Conservation (phyloP, 495 filamentous ascomycete species). For the Hypoxylon lienhwacheense region DNA sequence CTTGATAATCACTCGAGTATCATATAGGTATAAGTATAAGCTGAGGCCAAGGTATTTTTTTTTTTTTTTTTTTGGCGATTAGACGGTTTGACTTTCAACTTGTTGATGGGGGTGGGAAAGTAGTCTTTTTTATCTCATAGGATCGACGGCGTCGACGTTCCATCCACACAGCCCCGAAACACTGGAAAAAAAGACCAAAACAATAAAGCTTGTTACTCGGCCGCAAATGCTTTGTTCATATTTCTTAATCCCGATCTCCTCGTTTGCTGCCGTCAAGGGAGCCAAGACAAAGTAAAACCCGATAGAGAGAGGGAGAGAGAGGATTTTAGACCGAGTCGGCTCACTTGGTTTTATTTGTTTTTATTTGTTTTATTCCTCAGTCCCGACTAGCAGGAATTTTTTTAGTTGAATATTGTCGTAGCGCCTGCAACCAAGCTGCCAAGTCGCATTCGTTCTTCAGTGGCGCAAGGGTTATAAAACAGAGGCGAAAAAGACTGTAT, state of each 20-base stretch:
- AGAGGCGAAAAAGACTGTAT: conserved; percentile 19
- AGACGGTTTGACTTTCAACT: neutral
- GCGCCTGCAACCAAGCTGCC: conserved; percentile 6
- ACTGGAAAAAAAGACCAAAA: no score
- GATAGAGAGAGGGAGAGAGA: neutral
- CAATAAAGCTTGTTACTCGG: no score
- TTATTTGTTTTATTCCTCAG: conserved; percentile 14
- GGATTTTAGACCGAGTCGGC: conserved; percentile 16
- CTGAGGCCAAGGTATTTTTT: no score
- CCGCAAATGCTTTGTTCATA: neutral
- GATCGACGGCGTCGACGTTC: no score
- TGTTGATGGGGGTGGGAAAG: no score
- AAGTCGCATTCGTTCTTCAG: neutral
- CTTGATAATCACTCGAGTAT: neutral
- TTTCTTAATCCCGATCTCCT: neutral
- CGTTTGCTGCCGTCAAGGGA: neutral
- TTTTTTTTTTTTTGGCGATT: neutral
- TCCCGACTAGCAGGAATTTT: conserved; percentile 9
- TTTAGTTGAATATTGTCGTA: conserved; percentile 9
- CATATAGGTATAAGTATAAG: no score
- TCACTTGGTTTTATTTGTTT: conserved; percentile 8
- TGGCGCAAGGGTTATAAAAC: conserved; percentile 22
- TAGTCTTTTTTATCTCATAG: no score
- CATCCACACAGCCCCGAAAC: no score
- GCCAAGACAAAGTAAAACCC: conserved; percentile 12